These are phyloP conservation scores for Globisporangium polare DNA, from an alignment of 352 stramenopile species.

Conservation along the genomic window DNA sequence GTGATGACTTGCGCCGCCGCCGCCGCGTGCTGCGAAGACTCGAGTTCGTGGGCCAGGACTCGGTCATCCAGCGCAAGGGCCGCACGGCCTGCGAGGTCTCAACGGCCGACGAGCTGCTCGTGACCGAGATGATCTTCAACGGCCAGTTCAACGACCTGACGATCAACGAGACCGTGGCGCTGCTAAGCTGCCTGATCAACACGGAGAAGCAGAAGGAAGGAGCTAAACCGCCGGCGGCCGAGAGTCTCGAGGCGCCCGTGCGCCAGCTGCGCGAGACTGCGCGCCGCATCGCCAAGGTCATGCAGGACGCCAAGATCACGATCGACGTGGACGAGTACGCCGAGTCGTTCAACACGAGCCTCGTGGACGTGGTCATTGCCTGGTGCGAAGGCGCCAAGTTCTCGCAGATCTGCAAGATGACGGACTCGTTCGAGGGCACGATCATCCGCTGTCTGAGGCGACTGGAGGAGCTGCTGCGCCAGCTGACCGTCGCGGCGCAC, in stretches of 20 bases:
- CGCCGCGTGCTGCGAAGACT: conserved; percentile 95
- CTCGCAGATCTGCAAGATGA: conserved; percentile 98
- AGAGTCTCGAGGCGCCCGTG: conserved; percentile 86
- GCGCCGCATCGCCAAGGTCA: conserved; percentile 87
- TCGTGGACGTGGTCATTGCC: conserved; percentile 97
- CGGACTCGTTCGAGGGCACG: conserved; percentile 97
- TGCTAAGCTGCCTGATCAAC: conserved; percentile 97
- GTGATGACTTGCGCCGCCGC: conserved; percentile 94
- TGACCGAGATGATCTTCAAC: conserved; percentile 98
- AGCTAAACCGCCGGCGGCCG: conserved; percentile 69
- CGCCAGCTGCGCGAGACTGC: conserved; percentile 95
- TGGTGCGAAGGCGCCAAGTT: conserved; percentile 99
- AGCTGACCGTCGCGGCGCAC: conserved; percentile 94
- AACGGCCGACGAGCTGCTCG: conserved; percentile 96
- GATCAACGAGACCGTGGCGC: conserved; percentile 94
- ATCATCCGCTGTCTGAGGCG: conserved; percentile 97
- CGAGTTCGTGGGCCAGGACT: conserved; percentile 94
- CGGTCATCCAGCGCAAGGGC: conserved; percentile 99
- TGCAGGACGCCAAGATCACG: conserved; percentile 90
- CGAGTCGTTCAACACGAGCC: conserved; percentile 95
- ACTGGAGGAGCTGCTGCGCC: conserved; percentile 97
- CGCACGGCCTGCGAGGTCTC: conserved; percentile 98
- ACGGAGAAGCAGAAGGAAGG: conserved; percentile 92
- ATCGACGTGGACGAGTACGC: conserved; percentile 98
- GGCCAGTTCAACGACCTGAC: conserved; percentile 98